A percentile compares a stretch with the other conserved stretches of the same genome.
phyloP scores from a whole-genome alignment of 768 basidiomycete genomes.

The Pleurotus platypus region DNA sequence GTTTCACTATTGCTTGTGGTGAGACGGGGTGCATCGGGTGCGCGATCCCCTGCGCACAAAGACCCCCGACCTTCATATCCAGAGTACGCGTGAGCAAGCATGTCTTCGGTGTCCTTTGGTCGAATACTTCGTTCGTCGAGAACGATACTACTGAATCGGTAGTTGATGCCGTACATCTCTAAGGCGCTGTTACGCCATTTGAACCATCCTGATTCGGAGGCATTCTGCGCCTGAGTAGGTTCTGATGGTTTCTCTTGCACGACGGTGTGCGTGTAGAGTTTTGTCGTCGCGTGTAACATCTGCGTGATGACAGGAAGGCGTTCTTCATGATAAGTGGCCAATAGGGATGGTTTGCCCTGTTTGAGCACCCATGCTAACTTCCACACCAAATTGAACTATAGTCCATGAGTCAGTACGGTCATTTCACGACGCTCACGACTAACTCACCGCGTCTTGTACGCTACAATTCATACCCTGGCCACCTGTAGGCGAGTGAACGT shows the following conservation, averaged over 20 bases:
- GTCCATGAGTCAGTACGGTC: neutral
- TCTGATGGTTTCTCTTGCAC: slow-evolving; percentile 11
- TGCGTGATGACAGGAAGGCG: slow-evolving; percentile 27
- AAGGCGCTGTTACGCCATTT: slow-evolving; percentile 18
- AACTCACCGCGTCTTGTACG: slow-evolving; percentile 22
- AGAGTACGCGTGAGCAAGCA: slow-evolving; percentile 12
- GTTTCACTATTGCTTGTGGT: neutral
- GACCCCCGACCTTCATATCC: slow-evolving; percentile 11
- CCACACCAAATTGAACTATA: slow-evolving; percentile 26
- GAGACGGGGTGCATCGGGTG: slow-evolving; percentile 20
- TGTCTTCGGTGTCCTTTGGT: slow-evolving; percentile 10
- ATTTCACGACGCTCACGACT: neutral
- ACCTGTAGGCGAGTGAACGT: slow-evolving; percentile 19
- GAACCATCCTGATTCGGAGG: slow-evolving; percentile 14
- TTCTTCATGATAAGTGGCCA: slow-evolving; percentile 20
- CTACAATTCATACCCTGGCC: slow-evolving; percentile 23
- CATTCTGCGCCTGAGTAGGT: slow-evolving; percentile 7
- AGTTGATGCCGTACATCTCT: slow-evolving; percentile 23
- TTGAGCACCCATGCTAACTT: slow-evolving; percentile 25
- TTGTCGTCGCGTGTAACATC: slow-evolving; percentile 22
- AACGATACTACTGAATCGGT: slow-evolving; percentile 22
- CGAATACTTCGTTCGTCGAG: slow-evolving; percentile 13
- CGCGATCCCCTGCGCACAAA: slow-evolving; percentile 21
- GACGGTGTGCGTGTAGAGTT: slow-evolving; percentile 15
- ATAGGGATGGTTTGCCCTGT: slow-evolving; percentile 16